A percentile compares a stretch with the other conserved stretches of the same genome.
These are phyloP conservation scores for Groenewaldozyma tartarivorans DNA, from an alignment of 805 yeast genomes.

Conservation along the genomic window DNA sequence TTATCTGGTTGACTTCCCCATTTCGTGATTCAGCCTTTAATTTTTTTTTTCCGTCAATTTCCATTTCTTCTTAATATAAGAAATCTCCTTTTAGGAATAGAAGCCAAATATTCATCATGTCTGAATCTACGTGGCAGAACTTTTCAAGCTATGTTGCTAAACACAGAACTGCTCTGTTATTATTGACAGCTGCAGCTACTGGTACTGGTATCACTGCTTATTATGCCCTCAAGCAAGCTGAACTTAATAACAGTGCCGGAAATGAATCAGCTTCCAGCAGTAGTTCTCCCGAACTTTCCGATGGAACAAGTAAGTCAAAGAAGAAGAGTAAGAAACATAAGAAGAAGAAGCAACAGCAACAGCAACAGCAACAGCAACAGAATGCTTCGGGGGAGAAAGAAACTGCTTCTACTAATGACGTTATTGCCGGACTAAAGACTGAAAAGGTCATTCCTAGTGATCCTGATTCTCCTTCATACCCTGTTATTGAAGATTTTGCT, in stretches of 20 bases:
- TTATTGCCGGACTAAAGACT: slow-evolving; percentile 17
- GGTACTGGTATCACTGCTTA: not conserved
- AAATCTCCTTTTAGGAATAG: no score
- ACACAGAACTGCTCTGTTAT: not conserved
- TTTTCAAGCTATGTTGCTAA: not conserved
- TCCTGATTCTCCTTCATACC: slow-evolving; percentile 25
- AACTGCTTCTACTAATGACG: slow-evolving; percentile 3
- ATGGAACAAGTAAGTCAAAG: not conserved
- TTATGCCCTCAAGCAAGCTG: not conserved
- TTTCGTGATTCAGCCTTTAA: no score
- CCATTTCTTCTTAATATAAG: no score
- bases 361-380: slow-evolving; percentile 10
- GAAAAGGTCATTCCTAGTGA: slow-evolving; percentile 10
- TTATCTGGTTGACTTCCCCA: no score
- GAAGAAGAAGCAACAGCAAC: slow-evolving; percentile 13
- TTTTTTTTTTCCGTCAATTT: no score
- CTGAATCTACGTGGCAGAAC: not conserved
- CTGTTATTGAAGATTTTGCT: slow-evolving; percentile 23
- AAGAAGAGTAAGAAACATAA: slow-evolving; percentile 12
- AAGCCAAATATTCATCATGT: not conserved
- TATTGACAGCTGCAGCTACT: not conserved
- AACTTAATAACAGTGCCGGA: not conserved
- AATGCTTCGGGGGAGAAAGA: slow-evolving; percentile 3
- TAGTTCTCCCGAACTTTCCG: no score
- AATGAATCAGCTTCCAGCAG: no score